phyloP scores from a whole-genome alignment of 2,329 filamentous ascomycete species.

The Clonostachys rosea region DNA sequence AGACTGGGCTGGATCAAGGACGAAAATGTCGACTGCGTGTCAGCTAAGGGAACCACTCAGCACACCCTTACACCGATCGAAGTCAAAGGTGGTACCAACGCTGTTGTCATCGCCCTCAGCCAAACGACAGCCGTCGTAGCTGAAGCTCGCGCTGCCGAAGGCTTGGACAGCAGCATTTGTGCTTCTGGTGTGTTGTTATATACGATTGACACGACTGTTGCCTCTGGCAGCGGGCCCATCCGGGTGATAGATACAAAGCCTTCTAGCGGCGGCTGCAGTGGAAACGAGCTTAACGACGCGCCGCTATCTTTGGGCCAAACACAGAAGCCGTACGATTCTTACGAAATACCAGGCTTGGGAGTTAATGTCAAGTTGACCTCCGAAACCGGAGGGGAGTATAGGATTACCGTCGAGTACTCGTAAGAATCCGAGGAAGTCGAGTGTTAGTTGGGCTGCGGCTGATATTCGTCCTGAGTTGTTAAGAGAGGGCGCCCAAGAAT shows the following conservation, averaged over 20 bases:
- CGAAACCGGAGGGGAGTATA: no score
- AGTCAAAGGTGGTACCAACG: neutral
- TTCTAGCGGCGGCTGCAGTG: conserved; percentile 16
- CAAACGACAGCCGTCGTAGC: conserved; percentile 17
- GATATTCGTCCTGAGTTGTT: no score
- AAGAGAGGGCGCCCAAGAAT: no score
- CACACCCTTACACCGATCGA: conserved; percentile 10
- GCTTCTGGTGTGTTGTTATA: conserved; percentile 26
- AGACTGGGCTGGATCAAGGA: conserved; percentile 27
- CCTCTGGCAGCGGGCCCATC: conserved; percentile 20
- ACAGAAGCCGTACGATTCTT: no score
- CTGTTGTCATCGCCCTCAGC: neutral
- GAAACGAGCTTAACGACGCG: conserved; percentile 21
- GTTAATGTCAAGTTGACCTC: no score
- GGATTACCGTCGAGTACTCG: no score
- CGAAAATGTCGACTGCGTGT: conserved; percentile 22
- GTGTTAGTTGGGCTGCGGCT: no score
- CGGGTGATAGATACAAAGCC: conserved; percentile 23
- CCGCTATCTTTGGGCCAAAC: conserved; percentile 9
- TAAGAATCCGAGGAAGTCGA: no score
- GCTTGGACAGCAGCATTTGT: conserved; percentile 17
- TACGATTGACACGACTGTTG: conserved; percentile 18
- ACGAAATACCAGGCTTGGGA: no score
- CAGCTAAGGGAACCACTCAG: conserved; percentile 11
- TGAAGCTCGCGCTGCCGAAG: conserved; percentile 16